phyloP scores from a whole-genome alignment of 73 alveolate genomes.

The Paramecium bursaria region DNA sequence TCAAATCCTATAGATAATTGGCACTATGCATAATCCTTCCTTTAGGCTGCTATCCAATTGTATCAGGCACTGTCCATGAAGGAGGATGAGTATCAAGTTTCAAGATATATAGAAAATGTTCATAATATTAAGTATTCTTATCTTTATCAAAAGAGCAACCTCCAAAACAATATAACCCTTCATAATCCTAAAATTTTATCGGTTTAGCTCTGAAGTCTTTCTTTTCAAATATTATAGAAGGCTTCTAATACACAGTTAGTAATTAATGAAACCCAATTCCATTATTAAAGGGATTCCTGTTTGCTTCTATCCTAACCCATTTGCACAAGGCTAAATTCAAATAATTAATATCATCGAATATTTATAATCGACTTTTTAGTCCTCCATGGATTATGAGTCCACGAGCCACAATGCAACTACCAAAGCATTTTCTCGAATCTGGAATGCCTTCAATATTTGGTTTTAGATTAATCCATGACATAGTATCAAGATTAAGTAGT shows the following conservation, averaged over 20 bases:
- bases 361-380: conserved; percentile 12
- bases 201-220: conserved; percentile 32
- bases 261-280: conserved; percentile 42
- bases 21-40: conserved; percentile 29
- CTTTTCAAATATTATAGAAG: conserved; percentile 12
- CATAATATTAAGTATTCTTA: conserved; percentile 21
- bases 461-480: conserved; percentile 3
- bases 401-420: conserved; percentile 39
- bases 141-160: conserved; percentile 26
- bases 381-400: conserved; percentile 35
- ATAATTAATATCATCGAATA: conserved; percentile 44
- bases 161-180: conserved; percentile 59
- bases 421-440: conserved; percentile 51
- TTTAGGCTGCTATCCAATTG: conserved; percentile 1
- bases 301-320: conserved; percentile 10
- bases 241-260: conserved; percentile 5
- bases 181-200: not conserved
- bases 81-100: conserved; percentile 6
- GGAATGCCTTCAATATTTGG: conserved; percentile 49
- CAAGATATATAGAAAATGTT: conserved; percentile 3
- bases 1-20: conserved; percentile 1
- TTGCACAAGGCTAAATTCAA: conserved; percentile 41
- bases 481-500: conserved; percentile 8
- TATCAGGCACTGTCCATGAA: conserved; percentile 49
- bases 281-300: conserved; percentile 4